Evolutionary conservation across 306 rosid genomes (phyloP), one percentile per base, ranked within the genome.

Genomic region (Phaseolus lunatus): DNA sequence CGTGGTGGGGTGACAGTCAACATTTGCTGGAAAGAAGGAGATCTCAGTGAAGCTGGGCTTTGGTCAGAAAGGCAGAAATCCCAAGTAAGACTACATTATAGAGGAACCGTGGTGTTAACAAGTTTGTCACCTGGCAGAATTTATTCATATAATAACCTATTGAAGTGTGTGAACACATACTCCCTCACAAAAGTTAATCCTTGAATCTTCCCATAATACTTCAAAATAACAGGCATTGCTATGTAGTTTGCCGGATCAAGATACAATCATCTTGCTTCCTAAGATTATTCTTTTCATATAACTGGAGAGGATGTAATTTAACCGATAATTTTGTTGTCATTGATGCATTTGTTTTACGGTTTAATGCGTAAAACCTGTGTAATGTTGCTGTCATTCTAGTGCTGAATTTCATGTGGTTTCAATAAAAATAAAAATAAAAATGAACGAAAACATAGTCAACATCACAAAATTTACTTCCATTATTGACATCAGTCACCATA

Each of bases 11-110:
- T 88, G 72, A 92, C 95, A 0, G 90, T 92, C 14, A 90, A 86
- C 87, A 87, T 92, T 31, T 90, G 96, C 76, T 90, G 96, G 97
- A 86, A 81, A 69, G 96, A 87, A 83, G 96, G 96, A 77, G 85
- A 88, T 53, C 82, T 92, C 79, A 79, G 73, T 31, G 97, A 92
- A 82, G 84, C 86, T 65, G 97, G 96, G 5, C 87, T 91, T 68
- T 91, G 92, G 96, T 84, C 87, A 29, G 81, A 82, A 82, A 77
- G 77, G 70, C 87, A 82, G 50, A 85, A 79, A 57, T 73, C 85
- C 50, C 73, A 33, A 43, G 29, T 64, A 76, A 88, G 59, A 72
- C 57, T 91, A 41, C 88, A 89, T 74, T 90, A 91, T 72, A 85
- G 88, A 82, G 97, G 86, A 76, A 71, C 71, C 54, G 53, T 79